These are phyloP conservation scores for Didymella segeticola DNA, from an alignment of 2,329 filamentous ascomycete species.

Conservation along the genomic window DNA sequence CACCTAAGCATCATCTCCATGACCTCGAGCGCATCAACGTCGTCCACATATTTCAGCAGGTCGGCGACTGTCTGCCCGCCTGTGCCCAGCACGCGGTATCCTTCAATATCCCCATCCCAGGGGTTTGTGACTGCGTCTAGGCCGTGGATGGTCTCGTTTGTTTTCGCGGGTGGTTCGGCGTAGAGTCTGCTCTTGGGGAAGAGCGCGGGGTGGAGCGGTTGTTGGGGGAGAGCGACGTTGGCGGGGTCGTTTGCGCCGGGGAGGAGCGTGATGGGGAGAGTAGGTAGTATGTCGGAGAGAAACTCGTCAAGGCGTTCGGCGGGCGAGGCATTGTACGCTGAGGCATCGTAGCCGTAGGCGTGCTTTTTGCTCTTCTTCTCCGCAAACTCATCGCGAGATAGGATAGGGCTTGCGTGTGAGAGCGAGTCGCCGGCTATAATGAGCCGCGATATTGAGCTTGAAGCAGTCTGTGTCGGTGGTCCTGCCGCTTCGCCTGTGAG, in stretches of 20 bases:
- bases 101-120: constrained; percentile 88
- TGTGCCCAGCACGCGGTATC: constrained; percentile 85
- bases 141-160: constrained; percentile 65
- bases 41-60: constrained; percentile 87
- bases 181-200: constrained; percentile 80
- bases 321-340: constrained; percentile 84
- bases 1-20: constrained; percentile 95
- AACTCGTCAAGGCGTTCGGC: constrained; percentile 85
- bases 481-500: constrained; percentile 81
- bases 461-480: constrained; percentile 63
- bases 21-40: constrained; percentile 78
- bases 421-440: constrained; percentile 94
- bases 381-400: constrained; percentile 55
- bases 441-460: constrained; percentile 77
- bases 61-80: constrained; percentile 94
- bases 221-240: constrained; percentile 88
- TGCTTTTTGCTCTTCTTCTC: constrained; percentile 70
- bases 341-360: constrained; percentile 86
- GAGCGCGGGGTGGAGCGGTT: constrained; percentile 91
- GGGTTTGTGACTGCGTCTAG: constrained; percentile 92
- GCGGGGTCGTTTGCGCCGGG: constrained; percentile 86
- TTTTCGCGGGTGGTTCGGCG: constrained; percentile 56
- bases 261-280: constrained; percentile 86
- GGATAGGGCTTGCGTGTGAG: constrained; percentile 55
- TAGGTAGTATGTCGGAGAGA: constrained; percentile 79